A percentile compares a stretch with the other conserved stretches of the same genome.
Evolutionary conservation across 176 grass and related monocot species (phyloP).

Genomic region (Avena atlantica): DNA sequence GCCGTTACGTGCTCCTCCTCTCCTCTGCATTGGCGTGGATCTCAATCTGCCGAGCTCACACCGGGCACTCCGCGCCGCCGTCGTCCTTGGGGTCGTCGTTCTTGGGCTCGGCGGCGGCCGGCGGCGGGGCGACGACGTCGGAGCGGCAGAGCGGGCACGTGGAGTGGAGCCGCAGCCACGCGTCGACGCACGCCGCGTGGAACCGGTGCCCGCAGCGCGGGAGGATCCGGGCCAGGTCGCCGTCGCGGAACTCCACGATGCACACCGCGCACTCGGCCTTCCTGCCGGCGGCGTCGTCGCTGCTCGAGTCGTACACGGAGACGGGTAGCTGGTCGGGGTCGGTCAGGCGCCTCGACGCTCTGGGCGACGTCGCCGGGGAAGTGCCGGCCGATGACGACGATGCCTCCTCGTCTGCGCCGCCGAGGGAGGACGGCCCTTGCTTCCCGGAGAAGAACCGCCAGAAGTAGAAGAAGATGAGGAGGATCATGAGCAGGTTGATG

Average conservation of each 20-base stretch:
- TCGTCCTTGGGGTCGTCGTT: too few relatives aligned
- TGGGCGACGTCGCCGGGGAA: constrained; percentile 34
- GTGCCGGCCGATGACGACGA: constrained; percentile 1
- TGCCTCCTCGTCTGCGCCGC: not conserved
- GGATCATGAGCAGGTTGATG: constrained; percentile 59
- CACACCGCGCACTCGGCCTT: constrained; percentile 65
- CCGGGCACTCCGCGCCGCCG: too few relatives aligned
- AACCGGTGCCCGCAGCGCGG: constrained; percentile 65
- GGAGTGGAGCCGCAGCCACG: constrained; percentile 58
- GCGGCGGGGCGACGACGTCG: constrained; percentile 14
- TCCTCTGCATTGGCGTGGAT: too few relatives aligned
- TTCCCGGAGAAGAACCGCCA: constrained; percentile 67
- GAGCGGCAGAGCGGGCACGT: constrained; percentile 77
- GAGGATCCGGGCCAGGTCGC: constrained; percentile 50
- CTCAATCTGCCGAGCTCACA: too few relatives aligned
- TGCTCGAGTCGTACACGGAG: constrained; percentile 43
- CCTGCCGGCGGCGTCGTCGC: not conserved
- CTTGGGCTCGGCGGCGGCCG: not conserved
- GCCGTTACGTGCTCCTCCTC: too few relatives aligned
- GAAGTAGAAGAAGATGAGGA: constrained; percentile 69
- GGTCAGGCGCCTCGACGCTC: not conserved
- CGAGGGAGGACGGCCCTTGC: not conserved
- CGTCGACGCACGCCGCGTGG: constrained; percentile 64
- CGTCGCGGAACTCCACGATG: constrained; percentile 64
- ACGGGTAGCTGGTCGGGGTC: constrained; percentile 41